Evolutionary conservation across 2,329 filamentous ascomycete genomes (phyloP).

Genomic region (Mollisiaceae sp.): DNA sequence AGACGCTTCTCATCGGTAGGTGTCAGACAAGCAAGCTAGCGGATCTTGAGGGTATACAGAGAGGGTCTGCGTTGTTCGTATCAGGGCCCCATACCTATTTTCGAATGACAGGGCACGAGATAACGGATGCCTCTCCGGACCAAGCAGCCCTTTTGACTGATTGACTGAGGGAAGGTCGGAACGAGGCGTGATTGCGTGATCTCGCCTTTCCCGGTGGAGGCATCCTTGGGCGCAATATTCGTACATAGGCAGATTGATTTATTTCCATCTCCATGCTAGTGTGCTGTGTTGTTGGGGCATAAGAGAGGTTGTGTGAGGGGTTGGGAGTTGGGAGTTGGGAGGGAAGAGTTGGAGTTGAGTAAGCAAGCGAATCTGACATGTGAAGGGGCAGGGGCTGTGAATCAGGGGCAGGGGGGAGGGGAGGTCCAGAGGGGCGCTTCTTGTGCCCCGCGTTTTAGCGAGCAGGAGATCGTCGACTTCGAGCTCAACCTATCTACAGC

Average conservation of each 20-base stretch:
- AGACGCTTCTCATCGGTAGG: not conserved
- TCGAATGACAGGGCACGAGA: not conserved
- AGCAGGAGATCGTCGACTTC: too few relatives aligned
- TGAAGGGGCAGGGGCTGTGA: not conserved
- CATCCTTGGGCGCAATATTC: not conserved
- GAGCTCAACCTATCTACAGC: too few relatives aligned
- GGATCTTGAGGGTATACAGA: slow-evolving; percentile 2
- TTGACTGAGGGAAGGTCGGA: not conserved
- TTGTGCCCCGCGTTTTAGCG: not conserved
- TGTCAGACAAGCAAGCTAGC: too few relatives aligned
- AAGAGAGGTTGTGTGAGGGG: not conserved
- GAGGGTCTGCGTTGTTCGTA: not conserved
- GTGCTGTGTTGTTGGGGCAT: not conserved
- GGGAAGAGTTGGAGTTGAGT: not conserved
- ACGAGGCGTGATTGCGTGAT: not conserved
- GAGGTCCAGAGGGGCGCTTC: too few relatives aligned
- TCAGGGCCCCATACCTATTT: not conserved
- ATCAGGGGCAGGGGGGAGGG: not conserved
- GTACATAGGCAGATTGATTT: not conserved
- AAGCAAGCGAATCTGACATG: not conserved
- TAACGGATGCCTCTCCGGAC: not conserved
- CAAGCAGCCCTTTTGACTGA: not conserved
- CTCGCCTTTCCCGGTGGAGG: not conserved
- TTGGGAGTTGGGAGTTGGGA: not conserved
- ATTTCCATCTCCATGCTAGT: not conserved